Base-by-base conservation (phyloP, 257 asterid species). In the Nicotiana tomentosiformis region DNA sequence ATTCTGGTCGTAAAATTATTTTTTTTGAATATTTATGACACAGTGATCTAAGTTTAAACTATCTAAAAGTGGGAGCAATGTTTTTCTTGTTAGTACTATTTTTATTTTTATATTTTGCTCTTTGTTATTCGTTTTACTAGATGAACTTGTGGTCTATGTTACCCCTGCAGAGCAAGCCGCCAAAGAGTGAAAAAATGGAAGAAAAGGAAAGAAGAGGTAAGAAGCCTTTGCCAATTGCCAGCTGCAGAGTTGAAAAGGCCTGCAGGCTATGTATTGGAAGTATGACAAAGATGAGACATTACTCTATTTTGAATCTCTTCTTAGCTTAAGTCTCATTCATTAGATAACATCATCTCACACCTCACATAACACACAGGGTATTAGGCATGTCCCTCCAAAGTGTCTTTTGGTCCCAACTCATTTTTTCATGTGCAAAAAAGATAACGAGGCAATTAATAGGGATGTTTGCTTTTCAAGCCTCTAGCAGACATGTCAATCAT, bases 401-500 rank as follows among this genome's bases (percentile, higher is more conserved):
- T 37, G 32, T 39, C 20, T 46, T 57, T 16, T 29, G 83, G 87
- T 58, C 83, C 85, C 85, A 82, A 81, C 57, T 39, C 43, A 65
- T 43, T 74, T 53, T 69, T 81, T 81, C 29, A 70, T 84, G 84
- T 81, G 79, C 51, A 51, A 55, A 62, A 72, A 16, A 33, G 51
- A 43, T 43, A 62, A 7, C 18, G 12, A 30, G 33, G 68, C 67
- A 43, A 66, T 67, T 35, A 77, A 77, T 10, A 39, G 70, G 29
- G 78, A 29, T 77, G 64, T 84, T 72, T 17, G 30, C 53, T 77
- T 62, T 70, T 67, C 20, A 81, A 72, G 64, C 39, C 39, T 82
- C n/a, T 78, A 51, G 77, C 85, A 78, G 65, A 78, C 86, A 82
- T 64, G 23, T 82, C 86, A 85, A 85, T 86, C 86, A 83, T 86